These are phyloP conservation scores for Didymella pomorum DNA, from an alignment of 2,329 filamentous ascomycete species.

Conservation along the genomic window DNA sequence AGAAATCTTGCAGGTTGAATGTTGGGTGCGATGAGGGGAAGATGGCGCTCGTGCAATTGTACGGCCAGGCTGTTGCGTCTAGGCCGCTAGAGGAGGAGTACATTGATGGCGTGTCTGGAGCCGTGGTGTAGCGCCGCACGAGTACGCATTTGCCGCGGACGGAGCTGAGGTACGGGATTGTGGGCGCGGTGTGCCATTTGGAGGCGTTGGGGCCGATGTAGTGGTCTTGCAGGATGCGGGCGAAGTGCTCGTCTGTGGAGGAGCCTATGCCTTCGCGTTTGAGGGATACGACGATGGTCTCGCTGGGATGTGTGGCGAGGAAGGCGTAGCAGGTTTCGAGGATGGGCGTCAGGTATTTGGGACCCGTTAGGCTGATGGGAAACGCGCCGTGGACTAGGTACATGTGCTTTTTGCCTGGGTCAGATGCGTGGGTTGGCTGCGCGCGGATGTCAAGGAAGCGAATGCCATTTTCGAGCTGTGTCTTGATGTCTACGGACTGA, in stretches of 20 bases:
- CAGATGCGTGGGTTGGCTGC: constrained; percentile 66
- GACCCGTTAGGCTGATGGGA: constrained; percentile 82
- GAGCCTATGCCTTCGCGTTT: constrained; percentile 90
- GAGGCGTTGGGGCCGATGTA: constrained; percentile 67
- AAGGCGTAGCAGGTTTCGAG: constrained; percentile 77
- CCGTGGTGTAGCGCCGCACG: constrained; percentile 77
- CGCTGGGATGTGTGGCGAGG: constrained; percentile 77
- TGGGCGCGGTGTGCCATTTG: constrained; percentile 79
- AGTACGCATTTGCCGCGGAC: constrained; percentile 84
- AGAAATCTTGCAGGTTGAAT: constrained; percentile 92
- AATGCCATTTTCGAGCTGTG: constrained; percentile 87
- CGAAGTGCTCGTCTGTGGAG: constrained; percentile 80
- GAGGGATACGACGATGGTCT: constrained; percentile 84
- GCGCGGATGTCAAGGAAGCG: constrained; percentile 95
- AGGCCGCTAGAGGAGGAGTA: constrained; percentile 59
- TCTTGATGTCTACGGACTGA: constrained; percentile 78
- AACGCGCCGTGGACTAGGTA: constrained; percentile 90
- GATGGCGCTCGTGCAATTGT: constrained; percentile 82
- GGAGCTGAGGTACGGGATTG: constrained; percentile 78
- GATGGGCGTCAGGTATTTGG: constrained; percentile 78
- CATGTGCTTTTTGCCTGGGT: constrained; percentile 70
- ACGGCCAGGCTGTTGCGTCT: constrained; percentile 75
- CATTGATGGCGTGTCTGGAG: background rate
- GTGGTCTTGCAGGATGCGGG: constrained; percentile 73
- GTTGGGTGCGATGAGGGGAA: constrained; percentile 63